These are phyloP conservation scores for Biscogniauxia sp. DNA, from an alignment of 2,329 filamentous ascomycete species.

Conservation along the genomic window DNA sequence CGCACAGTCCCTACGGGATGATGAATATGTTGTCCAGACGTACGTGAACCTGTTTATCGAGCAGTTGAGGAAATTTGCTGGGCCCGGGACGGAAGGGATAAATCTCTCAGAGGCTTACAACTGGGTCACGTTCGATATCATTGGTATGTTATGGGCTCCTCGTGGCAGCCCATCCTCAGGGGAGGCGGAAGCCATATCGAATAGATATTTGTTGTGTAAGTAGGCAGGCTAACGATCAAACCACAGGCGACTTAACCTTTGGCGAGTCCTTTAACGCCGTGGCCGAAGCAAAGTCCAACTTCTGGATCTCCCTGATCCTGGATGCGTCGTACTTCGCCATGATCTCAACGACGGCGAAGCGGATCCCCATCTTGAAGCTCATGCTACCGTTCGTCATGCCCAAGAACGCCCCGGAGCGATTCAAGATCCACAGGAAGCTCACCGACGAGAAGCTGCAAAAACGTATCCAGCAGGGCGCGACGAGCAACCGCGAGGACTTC, in stretches of 20 bases:
- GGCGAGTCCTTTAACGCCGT: constrained; percentile 19
- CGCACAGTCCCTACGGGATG: constrained; percentile 16
- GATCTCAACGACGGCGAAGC: neutral
- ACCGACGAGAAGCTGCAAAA: constrained; percentile 11
- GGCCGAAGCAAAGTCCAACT: constrained; percentile 10
- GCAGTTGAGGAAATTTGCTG: constrained; percentile 15
- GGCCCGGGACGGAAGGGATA: constrained; percentile 18
- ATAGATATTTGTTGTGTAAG: no score
- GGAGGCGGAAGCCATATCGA: neutral
- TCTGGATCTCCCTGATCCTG: constrained; percentile 19
- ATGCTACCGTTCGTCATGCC: constrained; percentile 12
- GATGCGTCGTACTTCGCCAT: constrained; percentile 6
- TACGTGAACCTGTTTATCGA: constrained; percentile 18
- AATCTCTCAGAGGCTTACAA: constrained; percentile 24
- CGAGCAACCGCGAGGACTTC: constrained; percentile 17
- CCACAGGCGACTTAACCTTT: constrained; percentile 15
- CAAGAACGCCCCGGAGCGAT: constrained; percentile 5
- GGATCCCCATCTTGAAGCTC: constrained; percentile 4
- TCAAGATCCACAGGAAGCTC: constrained; percentile 9
- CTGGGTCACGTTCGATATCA: constrained; percentile 31
- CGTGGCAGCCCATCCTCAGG: neutral
- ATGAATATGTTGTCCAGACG: constrained; percentile 23
- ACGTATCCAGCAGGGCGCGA: constrained; percentile 19
- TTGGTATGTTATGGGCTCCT: constrained; percentile 20
- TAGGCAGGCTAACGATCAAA: neutral